Percentiles rank a stretch among this genome's conserved stretches.
Evolutionary conservation across 768 basidiomycete genomes (phyloP).

Genomic region (Hirschioporus abietinus): DNA sequence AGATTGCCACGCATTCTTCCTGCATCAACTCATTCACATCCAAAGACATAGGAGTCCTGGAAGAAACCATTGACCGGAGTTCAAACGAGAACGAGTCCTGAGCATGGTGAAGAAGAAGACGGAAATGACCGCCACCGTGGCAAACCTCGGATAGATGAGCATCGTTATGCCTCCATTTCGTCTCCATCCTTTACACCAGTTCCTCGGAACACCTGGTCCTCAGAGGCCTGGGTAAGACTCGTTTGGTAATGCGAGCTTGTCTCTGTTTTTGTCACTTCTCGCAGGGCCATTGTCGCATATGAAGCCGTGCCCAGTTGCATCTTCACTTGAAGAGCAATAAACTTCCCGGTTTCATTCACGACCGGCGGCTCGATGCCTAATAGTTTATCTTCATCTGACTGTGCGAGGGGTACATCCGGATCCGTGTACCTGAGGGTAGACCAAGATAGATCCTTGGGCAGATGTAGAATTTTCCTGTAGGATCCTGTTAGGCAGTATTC

Average conservation of each 20-base stretch:
- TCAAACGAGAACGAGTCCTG: no score
- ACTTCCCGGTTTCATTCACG: conserved; percentile 66
- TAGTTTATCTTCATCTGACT: conserved; percentile 92
- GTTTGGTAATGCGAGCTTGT: conserved; percentile 90
- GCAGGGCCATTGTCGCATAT: conserved; percentile 97
- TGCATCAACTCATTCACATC: background rate
- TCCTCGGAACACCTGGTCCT: conserved; percentile 78
- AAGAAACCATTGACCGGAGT: no score
- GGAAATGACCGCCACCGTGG: background rate
- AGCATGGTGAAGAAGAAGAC: no score
- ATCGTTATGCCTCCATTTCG: conserved; percentile 21
- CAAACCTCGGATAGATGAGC: background rate
- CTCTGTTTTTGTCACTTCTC: conserved; percentile 93
- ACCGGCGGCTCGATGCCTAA: conserved; percentile 74
- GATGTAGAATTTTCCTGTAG: conserved; percentile 86
- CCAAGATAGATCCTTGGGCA: conserved; percentile 81
- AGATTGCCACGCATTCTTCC: background rate
- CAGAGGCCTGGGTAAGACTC: conserved; percentile 67
- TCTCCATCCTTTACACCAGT: conserved; percentile 28
- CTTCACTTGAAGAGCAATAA: conserved; percentile 81
- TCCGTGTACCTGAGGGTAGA: conserved; percentile 83
- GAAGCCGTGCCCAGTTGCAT: conserved; percentile 85
- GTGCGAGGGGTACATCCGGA: conserved; percentile 86
- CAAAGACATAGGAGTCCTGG: background rate
- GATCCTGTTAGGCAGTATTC: conserved; percentile 92